A percentile compares a stretch with the other conserved stretches of the same genome.
phyloP scores from a whole-genome alignment of 2,329 filamentous ascomycete species.

The Blumeriella jaapii region DNA sequence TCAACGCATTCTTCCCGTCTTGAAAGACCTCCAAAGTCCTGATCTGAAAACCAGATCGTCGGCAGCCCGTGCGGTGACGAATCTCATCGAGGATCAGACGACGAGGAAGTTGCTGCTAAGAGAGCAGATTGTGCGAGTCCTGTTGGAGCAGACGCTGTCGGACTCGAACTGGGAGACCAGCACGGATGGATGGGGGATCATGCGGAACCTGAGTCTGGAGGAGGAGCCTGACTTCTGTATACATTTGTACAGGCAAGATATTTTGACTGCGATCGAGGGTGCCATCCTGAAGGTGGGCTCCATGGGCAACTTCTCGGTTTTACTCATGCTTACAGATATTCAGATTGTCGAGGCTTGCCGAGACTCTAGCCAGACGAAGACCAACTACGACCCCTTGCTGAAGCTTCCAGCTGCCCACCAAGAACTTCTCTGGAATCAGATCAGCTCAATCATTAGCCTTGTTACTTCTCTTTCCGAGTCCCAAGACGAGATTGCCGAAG shows the following conservation, averaged over 20 bases:
- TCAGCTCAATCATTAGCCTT: constrained; percentile 41
- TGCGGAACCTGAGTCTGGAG: constrained; percentile 48
- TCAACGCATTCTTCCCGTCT: constrained; percentile 49
- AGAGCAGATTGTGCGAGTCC: constrained; percentile 52
- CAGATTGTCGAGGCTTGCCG: constrained; percentile 26
- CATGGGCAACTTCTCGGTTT: neutral
- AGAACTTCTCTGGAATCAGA: constrained; percentile 41
- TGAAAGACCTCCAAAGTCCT: constrained; percentile 47
- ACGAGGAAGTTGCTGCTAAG: constrained; percentile 54
- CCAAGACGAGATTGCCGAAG: constrained; percentile 47
- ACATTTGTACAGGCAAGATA: constrained; percentile 50
- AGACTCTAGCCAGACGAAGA: too few species aligned
- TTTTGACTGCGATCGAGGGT: constrained; percentile 48
- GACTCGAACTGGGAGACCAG: constrained; percentile 51
- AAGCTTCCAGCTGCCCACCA: constrained; percentile 43
- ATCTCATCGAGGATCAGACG: constrained; percentile 48
- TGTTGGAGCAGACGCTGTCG: constrained; percentile 53
- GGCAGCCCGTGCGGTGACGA: constrained; percentile 48
- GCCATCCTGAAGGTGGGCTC: constrained; percentile 39
- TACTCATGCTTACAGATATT: constrained; percentile 5
- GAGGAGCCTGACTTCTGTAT: constrained; percentile 57
- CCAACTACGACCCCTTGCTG: constrained; percentile 32
- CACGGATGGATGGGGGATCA: constrained; percentile 56
- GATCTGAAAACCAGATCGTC: constrained; percentile 47
- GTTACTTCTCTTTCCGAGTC: constrained; percentile 44